Evolutionary conservation across 1,284 basidiomycete genomes (phyloP), one percentile per base, ranked within the genome.

Genomic region (Kwoniella shivajii): DNA sequence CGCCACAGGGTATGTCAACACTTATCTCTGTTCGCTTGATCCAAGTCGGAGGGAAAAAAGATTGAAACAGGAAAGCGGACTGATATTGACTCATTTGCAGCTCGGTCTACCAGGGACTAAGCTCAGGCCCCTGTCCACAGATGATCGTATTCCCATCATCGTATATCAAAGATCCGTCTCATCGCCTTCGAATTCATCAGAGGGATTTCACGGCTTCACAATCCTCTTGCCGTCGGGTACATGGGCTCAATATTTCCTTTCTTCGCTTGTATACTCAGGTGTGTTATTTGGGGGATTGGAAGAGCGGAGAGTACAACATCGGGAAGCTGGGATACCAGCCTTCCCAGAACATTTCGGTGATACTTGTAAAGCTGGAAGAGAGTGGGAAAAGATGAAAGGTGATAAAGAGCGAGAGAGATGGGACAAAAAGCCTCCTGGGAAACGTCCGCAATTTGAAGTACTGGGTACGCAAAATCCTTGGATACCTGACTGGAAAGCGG

Each of bases 221-320:
- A 78, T 97, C 5, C 79, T 94, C 26, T 75, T 94, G 30, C 92
- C 93, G 1, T 81, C 84, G 1, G 90, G 90, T 9, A 43, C 56
- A 46, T 97, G 92, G 92, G 82, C 84, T 1, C 92, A 92, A 87
- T 81, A 91, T 0, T 90, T 96, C 76, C 85, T 90, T 60, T 83
- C 82, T 26, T 92, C 92, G 0, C 83, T 97, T 39, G 82, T 83
- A 7, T 86, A 86, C 74, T 90, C 91, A 0, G 87, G 88, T 22
- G 88, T 88, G 0, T 86, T 90, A 3, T 83, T 93, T 7, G 88
- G 83, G 1, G 92, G 92, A 1, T 85, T 92, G 65, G 83, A 85
- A 18, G 90, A 95, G 70, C 82, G 86, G 20, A 82, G 83, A 62
- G 85, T 85, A 3, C 89, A 92, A 66, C 80, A 84, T 39, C 90